Evolutionary conservation across 1,284 basidiomycete species (phyloP), one percentile per base, ranked within the genome.

Genomic region (Pseudozyma thailandica): DNA sequence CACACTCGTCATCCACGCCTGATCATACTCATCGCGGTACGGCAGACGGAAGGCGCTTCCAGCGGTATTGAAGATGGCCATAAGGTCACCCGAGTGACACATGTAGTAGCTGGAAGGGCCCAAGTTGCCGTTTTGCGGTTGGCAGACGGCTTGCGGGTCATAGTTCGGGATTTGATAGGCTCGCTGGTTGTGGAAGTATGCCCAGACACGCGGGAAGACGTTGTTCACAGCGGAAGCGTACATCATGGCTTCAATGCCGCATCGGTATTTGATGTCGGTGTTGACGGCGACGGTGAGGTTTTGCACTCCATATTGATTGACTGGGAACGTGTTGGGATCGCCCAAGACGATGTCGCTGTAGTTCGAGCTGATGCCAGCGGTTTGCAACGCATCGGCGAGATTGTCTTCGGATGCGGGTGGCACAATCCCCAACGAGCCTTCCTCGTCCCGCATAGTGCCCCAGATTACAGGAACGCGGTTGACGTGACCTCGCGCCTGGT

Each of bases 361-460:
- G 48, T 55, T 62, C 26, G 65, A 49, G 12, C 38, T 12, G 50
- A 78, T 65, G 15, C 70, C 63, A 0, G 70, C 73, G 12, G 52
- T 58, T 5, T 41, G 56, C 41, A 78, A 54, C 12, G 72, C 70
- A 13, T 58, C 54, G 27, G 43, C 41, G 13, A 78, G 60, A 30
- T 62, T 48, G 2, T 49, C 58, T 44, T 69, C 59, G 15, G 65
- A 65, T 6, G 55, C 55, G 4, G 59, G 50, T 16, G 76, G 76
- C 4, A 68, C 69, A 27, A 31, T 61, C 12, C 75, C 75, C 3
- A 77, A 57, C n/a, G 61, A 58, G 23, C 54, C 73, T 39, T 73
- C 30, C 46, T 77, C 75, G 55, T 78, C 75, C 9, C 75, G 62
- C 65, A 73, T 58, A 35, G 50, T 57, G 8, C 75, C 75, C 52